Base-by-base conservation (phyloP, 371 early-diverging fungal species). In the Lichtheimia ornata region DNA sequence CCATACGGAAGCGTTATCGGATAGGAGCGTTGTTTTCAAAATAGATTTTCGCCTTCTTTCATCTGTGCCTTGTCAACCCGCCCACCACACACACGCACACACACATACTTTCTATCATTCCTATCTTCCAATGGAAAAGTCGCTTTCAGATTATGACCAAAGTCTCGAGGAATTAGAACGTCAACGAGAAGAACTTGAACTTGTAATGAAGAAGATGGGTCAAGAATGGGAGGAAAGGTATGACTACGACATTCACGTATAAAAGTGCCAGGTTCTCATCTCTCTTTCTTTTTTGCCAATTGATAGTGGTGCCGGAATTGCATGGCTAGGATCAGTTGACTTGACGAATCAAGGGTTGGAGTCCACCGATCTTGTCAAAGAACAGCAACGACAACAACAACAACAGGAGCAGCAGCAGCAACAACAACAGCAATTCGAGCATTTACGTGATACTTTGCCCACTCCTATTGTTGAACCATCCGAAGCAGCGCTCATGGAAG, bases 151-250 rank as follows among this genome's bases (percentile, higher is more conserved):
- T 51, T 79, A 79, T 69, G 79, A 79, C 55, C 71, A 74, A 58
- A 74, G 74, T 47, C 65, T 79, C 41, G 68, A 72, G 58, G 77
- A 76, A 25, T 50, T 79, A 58, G 77, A 79, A 56, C 61, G 71
- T 35, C 76, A 79, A 56, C 62, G 66, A 25, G 74, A 74, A 54
- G 61, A 72, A 14, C 64, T 79, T 11, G 70, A 79, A 51, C 59
- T 56, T 24, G 72, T 79, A 40, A 76, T 79, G 79, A 60, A 76
- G 52, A 70, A 58, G 52, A 79, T 79, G 79, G 79, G 77, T 15
- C 67, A 79, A 65, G 79, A 79, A 63, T 79, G 79, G 79, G 74
- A 74, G 67, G 74, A 74, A 71, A 79, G 79, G 79, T 79, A 68
- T 50, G 24, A 11, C 9, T 5, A 2, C 47, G 2, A 0, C n/a